Percentiles rank a stretch among this genome's conserved stretches.
phyloP scores from a whole-genome alignment of 768 basidiomycete species.

The Mycena indigotica region DNA sequence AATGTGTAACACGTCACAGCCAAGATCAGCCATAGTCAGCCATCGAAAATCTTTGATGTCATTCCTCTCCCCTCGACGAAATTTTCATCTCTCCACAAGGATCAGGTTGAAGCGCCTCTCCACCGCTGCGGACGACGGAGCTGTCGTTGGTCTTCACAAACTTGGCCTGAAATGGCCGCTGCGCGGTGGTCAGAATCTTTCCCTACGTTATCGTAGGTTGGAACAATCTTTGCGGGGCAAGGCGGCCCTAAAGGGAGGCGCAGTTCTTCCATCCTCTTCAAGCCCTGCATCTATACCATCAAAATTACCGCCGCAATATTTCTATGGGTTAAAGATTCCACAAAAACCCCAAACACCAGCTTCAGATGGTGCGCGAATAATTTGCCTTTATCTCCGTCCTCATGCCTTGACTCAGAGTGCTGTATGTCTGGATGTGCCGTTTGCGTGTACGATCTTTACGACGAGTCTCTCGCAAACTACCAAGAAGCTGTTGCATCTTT shows the following conservation, averaged over 20 bases:
- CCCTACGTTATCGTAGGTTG: constrained; percentile 55
- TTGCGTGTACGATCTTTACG: constrained; percentile 89
- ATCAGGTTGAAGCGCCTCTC: too few relatives aligned
- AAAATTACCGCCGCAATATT: too few relatives aligned
- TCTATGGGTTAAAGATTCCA: constrained; percentile 62
- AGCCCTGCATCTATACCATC: too few relatives aligned
- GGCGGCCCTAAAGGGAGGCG: constrained; percentile 35
- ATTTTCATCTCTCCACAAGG: too few relatives aligned
- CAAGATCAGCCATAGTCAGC: too few relatives aligned
- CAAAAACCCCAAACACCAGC: constrained; percentile 62
- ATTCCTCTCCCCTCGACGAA: too few relatives aligned
- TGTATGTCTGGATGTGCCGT: constrained; percentile 94
- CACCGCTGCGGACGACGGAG: not conserved
- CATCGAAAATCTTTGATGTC: too few relatives aligned
- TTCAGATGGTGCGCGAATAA: constrained; percentile 57
- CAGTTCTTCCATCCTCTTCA: too few relatives aligned
- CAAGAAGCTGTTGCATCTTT: constrained; percentile 53
- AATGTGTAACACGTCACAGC: too few relatives aligned
- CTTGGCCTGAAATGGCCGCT: constrained; percentile 23
- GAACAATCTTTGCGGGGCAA: constrained; percentile 56
- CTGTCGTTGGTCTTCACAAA: not conserved
- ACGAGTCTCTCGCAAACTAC: constrained; percentile 70
- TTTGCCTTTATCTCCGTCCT: not conserved
- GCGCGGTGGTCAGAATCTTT: constrained; percentile 61
- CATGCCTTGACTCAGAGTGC: constrained; percentile 60